Evolutionary conservation across 2,329 filamentous ascomycete species (phyloP).

Genomic region (Talaromyces sp.): DNA sequence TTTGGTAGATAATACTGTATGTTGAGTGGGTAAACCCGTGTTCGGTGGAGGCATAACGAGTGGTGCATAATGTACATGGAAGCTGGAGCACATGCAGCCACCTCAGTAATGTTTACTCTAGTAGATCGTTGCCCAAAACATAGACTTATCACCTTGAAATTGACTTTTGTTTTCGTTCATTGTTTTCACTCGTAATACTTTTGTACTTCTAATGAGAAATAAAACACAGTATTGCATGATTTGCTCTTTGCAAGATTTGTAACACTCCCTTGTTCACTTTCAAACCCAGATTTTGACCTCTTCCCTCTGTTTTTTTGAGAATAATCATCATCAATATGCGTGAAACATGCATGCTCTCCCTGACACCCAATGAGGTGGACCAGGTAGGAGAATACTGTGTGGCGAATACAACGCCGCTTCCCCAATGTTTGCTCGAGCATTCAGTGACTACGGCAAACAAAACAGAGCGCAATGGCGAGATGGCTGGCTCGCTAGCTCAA

Average conservation of each 20-base stretch:
- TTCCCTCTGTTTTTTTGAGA: background rate
- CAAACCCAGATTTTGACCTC: background rate
- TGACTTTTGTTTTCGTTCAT: background rate
- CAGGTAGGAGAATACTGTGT: background rate
- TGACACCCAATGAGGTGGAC: background rate
- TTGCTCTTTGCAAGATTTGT: background rate
- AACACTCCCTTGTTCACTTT: background rate
- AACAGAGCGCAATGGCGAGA: background rate
- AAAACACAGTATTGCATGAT: background rate
- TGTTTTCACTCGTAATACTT: background rate
- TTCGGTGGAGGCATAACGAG: background rate
- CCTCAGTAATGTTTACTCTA: background rate
- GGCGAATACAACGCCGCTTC: background rate
- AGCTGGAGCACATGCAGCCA: background rate
- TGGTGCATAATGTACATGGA: background rate
- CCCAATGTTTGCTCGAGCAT: background rate
- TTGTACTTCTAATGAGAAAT: background rate
- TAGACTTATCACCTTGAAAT: background rate
- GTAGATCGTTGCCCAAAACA: background rate
- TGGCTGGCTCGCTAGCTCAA: background rate
- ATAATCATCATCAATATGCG: background rate
- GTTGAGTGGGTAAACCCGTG: background rate
- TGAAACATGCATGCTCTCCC: background rate
- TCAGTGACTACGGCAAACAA: background rate
- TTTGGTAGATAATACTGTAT: background rate